Percentiles rank a stretch among this genome's conserved stretches.
These are phyloP conservation scores for Lineolata rhizophorae DNA, from an alignment of 495 filamentous ascomycete genomes.

Conservation along the genomic window DNA sequence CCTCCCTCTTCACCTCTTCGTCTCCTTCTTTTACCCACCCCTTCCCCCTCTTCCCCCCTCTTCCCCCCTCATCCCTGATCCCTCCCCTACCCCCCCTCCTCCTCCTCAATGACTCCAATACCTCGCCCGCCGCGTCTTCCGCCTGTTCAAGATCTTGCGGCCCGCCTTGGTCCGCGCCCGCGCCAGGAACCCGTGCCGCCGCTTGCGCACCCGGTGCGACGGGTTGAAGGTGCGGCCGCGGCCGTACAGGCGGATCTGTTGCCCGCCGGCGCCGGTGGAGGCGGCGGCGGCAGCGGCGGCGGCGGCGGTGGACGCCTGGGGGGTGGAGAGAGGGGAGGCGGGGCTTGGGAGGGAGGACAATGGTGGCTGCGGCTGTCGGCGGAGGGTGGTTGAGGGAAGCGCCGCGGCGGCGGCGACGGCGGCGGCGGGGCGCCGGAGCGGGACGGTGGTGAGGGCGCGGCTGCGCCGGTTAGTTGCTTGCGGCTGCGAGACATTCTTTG, in stretches of 20 bases:
- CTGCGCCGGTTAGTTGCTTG: too few relatives aligned
- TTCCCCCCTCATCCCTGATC: too few relatives aligned
- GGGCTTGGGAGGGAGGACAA: constrained; percentile 6
- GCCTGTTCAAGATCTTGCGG: constrained; percentile 31
- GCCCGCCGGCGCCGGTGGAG: too few relatives aligned
- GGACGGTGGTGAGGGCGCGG: too few relatives aligned
- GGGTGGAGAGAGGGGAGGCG: constrained; percentile 19
- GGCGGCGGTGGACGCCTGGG: constrained; percentile 29
- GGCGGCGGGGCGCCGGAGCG: too few relatives aligned
- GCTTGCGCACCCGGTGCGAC: constrained; percentile 46
- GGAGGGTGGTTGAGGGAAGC: constrained; percentile 1
- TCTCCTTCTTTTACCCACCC: too few relatives aligned
- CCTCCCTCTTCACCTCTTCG: too few relatives aligned
- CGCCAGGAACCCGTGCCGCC: constrained; percentile 45
- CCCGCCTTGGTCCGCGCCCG: constrained; percentile 31
- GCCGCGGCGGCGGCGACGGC: too few relatives aligned
- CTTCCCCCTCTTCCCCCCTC: too few relatives aligned
- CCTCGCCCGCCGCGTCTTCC: constrained; percentile 36
- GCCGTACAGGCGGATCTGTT: too few relatives aligned
- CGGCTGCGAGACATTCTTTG: too few relatives aligned
- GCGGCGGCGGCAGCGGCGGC: constrained; percentile 24
- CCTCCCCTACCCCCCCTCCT: too few relatives aligned
- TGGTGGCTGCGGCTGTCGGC: constrained; percentile 13
- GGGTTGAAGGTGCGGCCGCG: constrained; percentile 42
- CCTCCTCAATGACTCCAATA: constrained; percentile 31